Base-by-base conservation (phyloP, 208 protist genomes). In the Wallacemonas sp. region DNA sequence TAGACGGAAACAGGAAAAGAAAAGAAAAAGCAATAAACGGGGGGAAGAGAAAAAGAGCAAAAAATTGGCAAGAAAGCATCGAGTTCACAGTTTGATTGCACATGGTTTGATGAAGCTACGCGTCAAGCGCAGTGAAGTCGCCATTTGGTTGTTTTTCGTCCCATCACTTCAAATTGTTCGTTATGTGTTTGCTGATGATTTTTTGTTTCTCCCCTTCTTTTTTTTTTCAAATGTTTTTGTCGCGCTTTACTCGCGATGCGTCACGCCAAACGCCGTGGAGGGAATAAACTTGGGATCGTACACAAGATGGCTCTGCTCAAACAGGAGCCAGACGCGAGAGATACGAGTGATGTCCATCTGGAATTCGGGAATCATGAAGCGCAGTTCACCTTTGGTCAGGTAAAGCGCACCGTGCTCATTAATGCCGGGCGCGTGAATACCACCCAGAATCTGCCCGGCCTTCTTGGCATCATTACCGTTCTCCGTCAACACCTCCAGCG, bases 351-450 rank as follows among this genome's bases (percentile, higher is more conserved):
- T 96, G 61, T 97, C 93, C 2, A 95, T 71, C 16, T 87, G 79
- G 8, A 83, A 39, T 38, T 84, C 74, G 10, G 70, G 70, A 23
- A 77, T 62, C 41, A 95, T 48, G 68, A 91, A 96, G 32, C 93
- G 85, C 49, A 97, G 71, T 73, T 97, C 93, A 20, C 93, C 93
- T 68, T 97, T 97, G 25, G 93, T 96, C 71, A 97, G 79, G 72
- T 90, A 92, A 25, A 97, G 61, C 2, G 93, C 93, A 11, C 91
- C 86, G 10, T 91, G 77, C 0, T 77, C 82, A 67, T 96, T 92
- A 32, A 97, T 72, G 1, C 65, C 75, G 10, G 93, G 93, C 12
- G 65, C 75, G 50, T 96, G 93, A 63, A 97, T 94, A 48, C 91
- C 83, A 22, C 78, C 71, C 31, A 96, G 70, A 12, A 86, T 77